These are phyloP conservation scores for Agapanthus africanus DNA, from an alignment of 106 monocot species.

Conservation along the genomic window DNA sequence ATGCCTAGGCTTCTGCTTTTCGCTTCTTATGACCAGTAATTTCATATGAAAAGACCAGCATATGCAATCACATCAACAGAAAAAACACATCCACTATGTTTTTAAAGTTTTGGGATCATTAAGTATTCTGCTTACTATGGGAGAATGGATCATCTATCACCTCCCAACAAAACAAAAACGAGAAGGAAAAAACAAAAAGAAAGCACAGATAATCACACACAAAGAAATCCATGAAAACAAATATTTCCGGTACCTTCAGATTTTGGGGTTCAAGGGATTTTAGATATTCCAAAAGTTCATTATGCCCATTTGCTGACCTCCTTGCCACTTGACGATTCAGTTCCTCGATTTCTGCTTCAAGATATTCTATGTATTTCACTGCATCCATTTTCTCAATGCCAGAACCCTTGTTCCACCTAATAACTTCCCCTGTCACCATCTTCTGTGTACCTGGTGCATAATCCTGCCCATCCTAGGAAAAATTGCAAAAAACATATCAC, in stretches of 20 bases:
- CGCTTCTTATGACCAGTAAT: too few relatives aligned
- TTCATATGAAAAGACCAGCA: too few relatives aligned
- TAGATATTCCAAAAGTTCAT: constrained; percentile 91
- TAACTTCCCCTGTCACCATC: constrained; percentile 91
- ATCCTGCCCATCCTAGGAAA: constrained; percentile 60
- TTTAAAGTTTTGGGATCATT: too few relatives aligned
- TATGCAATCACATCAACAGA: too few relatives aligned
- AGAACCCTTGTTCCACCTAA: constrained; percentile 87
- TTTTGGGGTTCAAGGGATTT: constrained; percentile 94
- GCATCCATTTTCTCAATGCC: constrained; percentile 94
- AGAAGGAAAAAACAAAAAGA: too few relatives aligned
- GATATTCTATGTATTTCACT: constrained; percentile 84
- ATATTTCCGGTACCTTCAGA: constrained; percentile 66
- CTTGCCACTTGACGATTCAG: constrained; percentile 64
- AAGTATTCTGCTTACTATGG: too few relatives aligned
- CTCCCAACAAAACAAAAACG: too few relatives aligned
- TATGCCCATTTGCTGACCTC: constrained; percentile 57
- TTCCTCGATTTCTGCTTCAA: constrained; percentile 92
- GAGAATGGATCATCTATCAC: too few relatives aligned
- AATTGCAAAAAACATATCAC: background rate
- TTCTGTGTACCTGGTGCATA: constrained; percentile 95
- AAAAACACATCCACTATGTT: too few relatives aligned
- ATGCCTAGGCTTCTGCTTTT: too few relatives aligned
- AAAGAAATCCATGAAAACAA: too few relatives aligned
- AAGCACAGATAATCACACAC: too few relatives aligned